phyloP scores from a whole-genome alignment of 2,329 filamentous ascomycete species.

The Epichloe brachyelytri region DNA sequence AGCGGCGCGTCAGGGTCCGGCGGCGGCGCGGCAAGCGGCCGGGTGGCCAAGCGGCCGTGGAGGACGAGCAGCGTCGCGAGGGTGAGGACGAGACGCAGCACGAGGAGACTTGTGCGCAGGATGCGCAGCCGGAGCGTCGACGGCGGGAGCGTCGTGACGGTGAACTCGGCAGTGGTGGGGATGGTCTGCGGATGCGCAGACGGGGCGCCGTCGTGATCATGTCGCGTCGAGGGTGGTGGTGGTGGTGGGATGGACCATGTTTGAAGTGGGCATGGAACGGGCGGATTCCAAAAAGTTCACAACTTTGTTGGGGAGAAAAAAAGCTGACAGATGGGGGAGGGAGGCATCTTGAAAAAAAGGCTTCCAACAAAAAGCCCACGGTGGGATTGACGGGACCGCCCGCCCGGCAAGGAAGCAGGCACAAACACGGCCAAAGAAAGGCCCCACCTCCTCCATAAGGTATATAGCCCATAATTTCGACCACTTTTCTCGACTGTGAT shows the following conservation, averaged over 20 bases:
- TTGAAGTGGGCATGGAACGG: too few relatives aligned
- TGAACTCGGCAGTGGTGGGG: slow-evolving; percentile 86
- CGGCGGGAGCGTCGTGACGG: slow-evolving; percentile 65
- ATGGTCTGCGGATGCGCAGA: slow-evolving; percentile 54
- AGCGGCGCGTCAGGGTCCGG: slow-evolving; percentile 4
- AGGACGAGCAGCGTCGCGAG: slow-evolving; percentile 33
- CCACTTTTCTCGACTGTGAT: slow-evolving; percentile 39
- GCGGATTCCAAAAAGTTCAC: background rate
- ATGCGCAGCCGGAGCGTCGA: slow-evolving; percentile 34
- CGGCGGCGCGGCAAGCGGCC: slow-evolving; percentile 15
- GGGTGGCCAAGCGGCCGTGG: slow-evolving; percentile 32
- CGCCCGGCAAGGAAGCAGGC: background rate
- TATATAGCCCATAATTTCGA: slow-evolving; percentile 13
- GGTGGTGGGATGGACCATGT: too few relatives aligned
- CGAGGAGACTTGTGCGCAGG: slow-evolving; percentile 29
- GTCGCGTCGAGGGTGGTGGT: too few relatives aligned
- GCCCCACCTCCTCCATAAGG: background rate
- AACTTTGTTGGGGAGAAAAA: background rate
- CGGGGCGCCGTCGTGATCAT: slow-evolving; percentile 49
- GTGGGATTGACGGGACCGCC: too few relatives aligned
- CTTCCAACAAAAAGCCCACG: too few relatives aligned
- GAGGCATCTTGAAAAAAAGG: too few relatives aligned
- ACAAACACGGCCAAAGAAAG: too few relatives aligned
- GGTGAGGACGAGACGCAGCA: slow-evolving; percentile 30
- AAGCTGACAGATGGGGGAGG: too few relatives aligned